Percentiles rank a stretch among this genome's conserved stretches.
Conservation (phyloP, 192 early-diverging fungal genomes). For the Pilaira anomala region DNA sequence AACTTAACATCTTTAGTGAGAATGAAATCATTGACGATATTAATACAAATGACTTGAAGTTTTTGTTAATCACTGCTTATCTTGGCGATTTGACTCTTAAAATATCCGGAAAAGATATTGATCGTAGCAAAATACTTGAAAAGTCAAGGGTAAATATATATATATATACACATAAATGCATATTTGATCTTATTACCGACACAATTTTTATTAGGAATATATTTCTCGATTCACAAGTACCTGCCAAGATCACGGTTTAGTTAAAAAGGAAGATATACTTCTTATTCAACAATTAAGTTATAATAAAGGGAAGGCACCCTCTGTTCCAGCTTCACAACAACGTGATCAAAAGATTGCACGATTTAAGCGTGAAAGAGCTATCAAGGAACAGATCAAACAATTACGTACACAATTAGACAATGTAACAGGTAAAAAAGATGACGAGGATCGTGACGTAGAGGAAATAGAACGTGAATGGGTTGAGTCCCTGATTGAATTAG, state of each 20-base stretch:
- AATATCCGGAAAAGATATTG: conserved; percentile 33
- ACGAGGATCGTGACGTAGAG: conserved; percentile 54
- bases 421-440: conserved; percentile 17
- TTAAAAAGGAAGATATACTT: conserved; percentile 27
- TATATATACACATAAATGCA: not conserved
- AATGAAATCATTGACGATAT: conserved; percentile 92
- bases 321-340: conserved; percentile 38
- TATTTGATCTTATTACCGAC: not conserved
- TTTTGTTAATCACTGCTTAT: conserved; percentile 57
- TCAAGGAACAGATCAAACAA: conserved; percentile 53
- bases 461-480: conserved; percentile 76
- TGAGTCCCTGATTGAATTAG: conserved; percentile 68
- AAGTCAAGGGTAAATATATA: conserved; percentile 46
- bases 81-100: conserved; percentile 54
- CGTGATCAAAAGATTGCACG: conserved; percentile 72
- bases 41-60: conserved; percentile 73
- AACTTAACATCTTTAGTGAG: conserved; percentile 73
- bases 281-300: conserved; percentile 1
- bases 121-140: conserved; percentile 40
- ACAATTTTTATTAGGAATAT: conserved; percentile 26
- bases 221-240: conserved; percentile 36
- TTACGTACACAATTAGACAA: conserved; percentile 24
- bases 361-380: conserved; percentile 73
- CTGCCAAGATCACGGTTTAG: conserved; percentile 36
- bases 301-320: conserved; percentile 21